Conservation (phyloP, 352 stramenopile genomes). For the Aphanomyces cochlioides region DNA sequence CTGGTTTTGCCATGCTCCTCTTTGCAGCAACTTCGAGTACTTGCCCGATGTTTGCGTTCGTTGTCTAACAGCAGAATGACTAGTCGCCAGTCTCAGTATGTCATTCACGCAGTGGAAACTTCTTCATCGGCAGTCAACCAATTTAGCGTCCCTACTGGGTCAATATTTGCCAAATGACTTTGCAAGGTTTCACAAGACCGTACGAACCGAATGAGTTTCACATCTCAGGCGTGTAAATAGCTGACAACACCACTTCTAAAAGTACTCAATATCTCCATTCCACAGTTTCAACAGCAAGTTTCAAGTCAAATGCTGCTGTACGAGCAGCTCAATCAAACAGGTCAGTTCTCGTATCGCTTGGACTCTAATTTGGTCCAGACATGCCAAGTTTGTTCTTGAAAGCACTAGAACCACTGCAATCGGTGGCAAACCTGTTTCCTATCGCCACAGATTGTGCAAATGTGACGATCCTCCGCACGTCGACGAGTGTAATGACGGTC, state of each 20-base stretch:
- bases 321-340: constrained; percentile 5
- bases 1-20: constrained; percentile 2
- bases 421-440: not conserved
- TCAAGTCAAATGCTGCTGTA: constrained; percentile 22
- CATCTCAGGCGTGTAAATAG: no score
- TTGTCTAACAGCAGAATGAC: not conserved
- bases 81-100: not conserved
- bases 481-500: constrained; percentile 50
- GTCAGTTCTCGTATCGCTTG: not conserved
- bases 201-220: not conserved
- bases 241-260: not conserved
- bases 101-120: not conserved
- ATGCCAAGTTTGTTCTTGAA: constrained; percentile 12
- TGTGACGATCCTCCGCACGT: constrained; percentile 50
- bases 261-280: not conserved
- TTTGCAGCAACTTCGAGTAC: not conserved
- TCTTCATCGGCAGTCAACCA: not conserved
- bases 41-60: not conserved
- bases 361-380: constrained; percentile 2
- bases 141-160: constrained; percentile 3
- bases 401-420: not conserved
- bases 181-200: constrained; percentile 3
- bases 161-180: not conserved
- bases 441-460: constrained; percentile 36
- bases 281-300: not conserved